phyloP scores from a whole-genome alignment of 441 rosid genomes.

The Pelargonium citronellum region DNA sequence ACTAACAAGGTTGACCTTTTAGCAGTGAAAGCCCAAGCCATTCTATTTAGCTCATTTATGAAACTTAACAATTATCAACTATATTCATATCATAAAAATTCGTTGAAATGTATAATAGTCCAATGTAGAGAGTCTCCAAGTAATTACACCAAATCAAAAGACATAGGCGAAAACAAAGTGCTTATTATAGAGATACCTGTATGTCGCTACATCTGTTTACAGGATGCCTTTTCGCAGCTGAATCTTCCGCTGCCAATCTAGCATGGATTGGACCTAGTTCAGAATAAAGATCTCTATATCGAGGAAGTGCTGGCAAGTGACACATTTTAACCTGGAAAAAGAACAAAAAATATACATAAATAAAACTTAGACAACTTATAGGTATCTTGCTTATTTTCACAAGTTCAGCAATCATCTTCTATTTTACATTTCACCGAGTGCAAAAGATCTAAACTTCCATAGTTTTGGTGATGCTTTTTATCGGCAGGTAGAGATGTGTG shows the following conservation, averaged over 20 bases:
- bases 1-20: too few relatives aligned
- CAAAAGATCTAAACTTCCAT: neutral
- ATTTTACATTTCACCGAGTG: neutral
- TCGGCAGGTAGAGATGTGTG: neutral
- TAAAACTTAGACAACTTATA: neutral
- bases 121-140: neutral
- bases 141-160: neutral
- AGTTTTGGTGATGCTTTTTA: neutral
- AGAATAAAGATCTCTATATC: slow-evolving; percentile 58
- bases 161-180: neutral
- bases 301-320: slow-evolving; percentile 73
- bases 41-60: too few relatives aligned
- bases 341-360: slow-evolving; percentile 1
- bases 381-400: neutral
- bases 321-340: slow-evolving; percentile 47
- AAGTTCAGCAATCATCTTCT: neutral
- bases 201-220: slow-evolving; percentile 70
- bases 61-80: too few relatives aligned
- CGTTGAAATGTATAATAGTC: neutral
- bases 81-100: neutral
- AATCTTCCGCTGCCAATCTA: slow-evolving; percentile 50
- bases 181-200: slow-evolving; percentile 46
- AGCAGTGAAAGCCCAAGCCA: too few relatives aligned
- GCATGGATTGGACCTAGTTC: slow-evolving; percentile 72
- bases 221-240: slow-evolving; percentile 61